phyloP scores from a whole-genome alignment of 768 basidiomycete species.

The Lentinula aciculospora region DNA sequence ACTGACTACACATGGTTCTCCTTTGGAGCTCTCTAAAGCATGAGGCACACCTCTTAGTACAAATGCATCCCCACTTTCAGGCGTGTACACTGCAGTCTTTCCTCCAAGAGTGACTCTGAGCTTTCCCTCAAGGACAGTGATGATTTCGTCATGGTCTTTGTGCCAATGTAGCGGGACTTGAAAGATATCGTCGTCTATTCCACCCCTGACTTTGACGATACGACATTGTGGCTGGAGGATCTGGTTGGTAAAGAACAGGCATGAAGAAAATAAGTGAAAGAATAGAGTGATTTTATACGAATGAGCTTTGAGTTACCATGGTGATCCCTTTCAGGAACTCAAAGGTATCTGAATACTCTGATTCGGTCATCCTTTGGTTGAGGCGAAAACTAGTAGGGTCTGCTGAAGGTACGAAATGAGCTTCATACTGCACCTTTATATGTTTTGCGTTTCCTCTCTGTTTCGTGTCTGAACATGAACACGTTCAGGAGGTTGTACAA shows the following conservation, averaged over 20 bases:
- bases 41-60: slow-evolving; percentile 24
- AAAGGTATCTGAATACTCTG: neutral
- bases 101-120: slow-evolving; percentile 22
- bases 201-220: slow-evolving; percentile 17
- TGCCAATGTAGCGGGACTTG: slow-evolving; percentile 29
- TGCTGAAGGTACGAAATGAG: too few relatives aligned
- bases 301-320: neutral
- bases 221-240: neutral
- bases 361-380: too few relatives aligned
- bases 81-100: slow-evolving; percentile 16
- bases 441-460: too few relatives aligned
- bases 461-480: too few relatives aligned
- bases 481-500: too few relatives aligned
- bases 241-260: neutral
- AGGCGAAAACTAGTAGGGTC: too few relatives aligned
- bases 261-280: neutral
- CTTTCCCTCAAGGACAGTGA: slow-evolving; percentile 23
- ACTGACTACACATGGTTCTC: slow-evolving; percentile 17
- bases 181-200: slow-evolving; percentile 20
- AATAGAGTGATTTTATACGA: too few relatives aligned
- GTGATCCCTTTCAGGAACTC: neutral
- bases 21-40: slow-evolving; percentile 18
- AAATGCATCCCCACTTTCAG: slow-evolving; percentile 24
- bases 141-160: slow-evolving; percentile 25
- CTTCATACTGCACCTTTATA: too few relatives aligned